phyloP scores from a whole-genome alignment of 805 yeast species.

The Pichia sporocuriosa region DNA sequence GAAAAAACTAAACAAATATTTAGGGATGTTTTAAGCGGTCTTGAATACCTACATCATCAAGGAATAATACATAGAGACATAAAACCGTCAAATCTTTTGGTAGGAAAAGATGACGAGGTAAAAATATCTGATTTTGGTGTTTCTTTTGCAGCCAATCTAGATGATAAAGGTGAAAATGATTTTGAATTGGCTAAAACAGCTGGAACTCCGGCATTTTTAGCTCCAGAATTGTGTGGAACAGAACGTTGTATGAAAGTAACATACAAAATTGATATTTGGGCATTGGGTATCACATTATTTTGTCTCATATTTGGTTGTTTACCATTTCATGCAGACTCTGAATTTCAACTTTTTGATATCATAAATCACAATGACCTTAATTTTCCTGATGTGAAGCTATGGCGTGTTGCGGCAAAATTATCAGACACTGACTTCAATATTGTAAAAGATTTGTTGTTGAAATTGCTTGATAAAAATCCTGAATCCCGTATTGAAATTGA shows the following conservation, averaged over 20 bases:
- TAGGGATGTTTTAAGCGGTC: constrained; percentile 78
- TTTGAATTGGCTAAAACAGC: constrained; percentile 90
- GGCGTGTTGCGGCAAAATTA: constrained; percentile 23
- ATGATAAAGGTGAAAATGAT: constrained; percentile 59
- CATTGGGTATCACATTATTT: constrained; percentile 85
- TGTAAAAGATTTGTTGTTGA: constrained; percentile 52
- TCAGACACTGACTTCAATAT: constrained; percentile 26
- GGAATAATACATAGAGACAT: constrained; percentile 94
- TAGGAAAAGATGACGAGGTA: constrained; percentile 62
- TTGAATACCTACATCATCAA: constrained; percentile 84
- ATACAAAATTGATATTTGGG: constrained; percentile 94
- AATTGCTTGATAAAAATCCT: constrained; percentile 67
- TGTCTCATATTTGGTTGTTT: constrained; percentile 82
- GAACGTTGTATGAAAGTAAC: constrained; percentile 53
- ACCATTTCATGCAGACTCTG: constrained; percentile 85
- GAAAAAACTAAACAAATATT: constrained; percentile 64
- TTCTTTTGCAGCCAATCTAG: constrained; percentile 55
- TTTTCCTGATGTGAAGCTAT: constrained; percentile 42
- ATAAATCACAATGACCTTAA: constrained; percentile 57
- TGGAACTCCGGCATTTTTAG: constrained; percentile 95
- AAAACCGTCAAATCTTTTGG: constrained; percentile 79
- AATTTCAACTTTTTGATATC: constrained; percentile 76
- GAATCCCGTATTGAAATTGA: constrained; percentile 56
- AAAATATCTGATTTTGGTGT: constrained; percentile 98
- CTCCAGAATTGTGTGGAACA: constrained; percentile 83